Base-by-base conservation (phyloP, 148 eudicot genomes). In the Beta vulgaris region DNA sequence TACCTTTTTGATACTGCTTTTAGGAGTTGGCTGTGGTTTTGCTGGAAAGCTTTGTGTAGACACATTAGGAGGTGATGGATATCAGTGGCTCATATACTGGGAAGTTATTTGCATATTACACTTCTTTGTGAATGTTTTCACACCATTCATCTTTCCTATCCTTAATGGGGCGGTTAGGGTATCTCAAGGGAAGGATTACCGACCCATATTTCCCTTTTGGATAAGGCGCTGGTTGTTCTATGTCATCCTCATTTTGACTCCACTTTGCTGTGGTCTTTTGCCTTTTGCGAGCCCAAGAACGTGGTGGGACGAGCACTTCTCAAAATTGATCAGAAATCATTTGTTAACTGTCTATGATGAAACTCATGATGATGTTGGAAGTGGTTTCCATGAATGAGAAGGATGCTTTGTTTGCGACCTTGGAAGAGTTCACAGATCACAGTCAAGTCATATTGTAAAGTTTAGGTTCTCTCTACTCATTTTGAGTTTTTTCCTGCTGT, bases 221-320 rank as follows among this genome's bases (percentile, higher is more conserved):
- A 55, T 86, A 21, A 87, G 97, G 72, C 85, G 87, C 18, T 58
- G 67, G 60, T 6, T 85, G 74, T 95, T 89, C 61, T 85, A 80
- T 55, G 13, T 83, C 16, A 43, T 77, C 63, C 81, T 85, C 31
- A 72, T 89, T 23, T 6, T 86, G 80, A 76, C 92, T 40, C 98
- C 98, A 0, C 21, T 89, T 77, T 55, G 86, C n/a, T 89, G 92
- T 14, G 98, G 98, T 64, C 80, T 91, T 43, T 44, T 86, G 78
- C 98, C 98, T 23, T 94, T 94, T 71, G 98, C 92, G 0, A 76
- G 86, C 65, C 82, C 79, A 14, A 44, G 60, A 31, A 87, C 88
- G 39, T 94, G 98, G 98, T 94, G 98, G 98, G 85, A 81, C 29
- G 86, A 90, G 15, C 98, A 94, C 64, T 85, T 91, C 79, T 53